phyloP scores from a whole-genome alignment of 768 basidiomycete species.

The Leccinum barrowsii region DNA sequence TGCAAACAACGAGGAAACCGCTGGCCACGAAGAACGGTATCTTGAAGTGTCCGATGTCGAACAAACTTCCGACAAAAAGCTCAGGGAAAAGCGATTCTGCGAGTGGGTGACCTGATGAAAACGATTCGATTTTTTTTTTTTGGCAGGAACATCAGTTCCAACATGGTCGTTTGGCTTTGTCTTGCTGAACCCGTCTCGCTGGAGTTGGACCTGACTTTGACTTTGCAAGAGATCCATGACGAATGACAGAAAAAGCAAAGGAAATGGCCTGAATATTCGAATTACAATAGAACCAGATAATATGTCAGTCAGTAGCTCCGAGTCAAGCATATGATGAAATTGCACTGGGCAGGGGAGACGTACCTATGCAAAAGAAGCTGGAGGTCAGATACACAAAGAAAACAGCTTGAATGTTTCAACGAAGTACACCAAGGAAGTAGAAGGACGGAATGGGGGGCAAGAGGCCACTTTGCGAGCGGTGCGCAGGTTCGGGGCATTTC shows the following conservation, averaged over 20 bases:
- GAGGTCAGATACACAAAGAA: background rate
- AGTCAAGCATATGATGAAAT: too few species aligned
- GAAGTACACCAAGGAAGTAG: too few species aligned
- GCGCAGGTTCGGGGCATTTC: background rate
- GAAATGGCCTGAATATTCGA: too few species aligned
- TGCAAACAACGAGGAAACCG: slow-evolving; percentile 46
- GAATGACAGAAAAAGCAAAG: background rate
- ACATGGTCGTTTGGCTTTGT: background rate
- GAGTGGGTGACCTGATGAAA: background rate
- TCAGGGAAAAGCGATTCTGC: slow-evolving; percentile 44
- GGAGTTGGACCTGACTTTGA: background rate
- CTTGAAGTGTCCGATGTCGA: slow-evolving; percentile 69
- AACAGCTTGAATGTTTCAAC: background rate
- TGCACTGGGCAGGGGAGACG: background rate
- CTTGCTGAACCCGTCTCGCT: background rate
- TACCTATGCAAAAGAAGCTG: background rate
- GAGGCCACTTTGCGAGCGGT: background rate
- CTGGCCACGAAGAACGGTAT: slow-evolving; percentile 47
- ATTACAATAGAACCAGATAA: background rate
- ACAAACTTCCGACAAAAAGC: slow-evolving; percentile 61
- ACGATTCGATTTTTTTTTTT: too few species aligned
- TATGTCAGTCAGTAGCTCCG: background rate
- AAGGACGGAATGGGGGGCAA: background rate
- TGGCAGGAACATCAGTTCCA: background rate
- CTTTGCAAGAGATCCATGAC: slow-evolving; percentile 1